phyloP scores from a whole-genome alignment of 257 asterid species.

The Schizonepeta tenuifolia region DNA sequence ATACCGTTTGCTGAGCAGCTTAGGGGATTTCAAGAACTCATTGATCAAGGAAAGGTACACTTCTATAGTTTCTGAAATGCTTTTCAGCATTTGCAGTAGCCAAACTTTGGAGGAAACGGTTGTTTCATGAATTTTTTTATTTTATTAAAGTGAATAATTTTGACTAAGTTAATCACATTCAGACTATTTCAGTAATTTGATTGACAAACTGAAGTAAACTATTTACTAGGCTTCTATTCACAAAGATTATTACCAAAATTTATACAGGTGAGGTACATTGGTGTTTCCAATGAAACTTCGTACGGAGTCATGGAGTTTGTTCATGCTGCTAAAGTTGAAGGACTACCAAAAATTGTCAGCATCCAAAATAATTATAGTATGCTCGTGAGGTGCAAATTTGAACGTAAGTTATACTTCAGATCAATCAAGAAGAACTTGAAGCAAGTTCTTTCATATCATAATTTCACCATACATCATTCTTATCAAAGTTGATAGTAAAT shows the following conservation, averaged over 20 bases:
- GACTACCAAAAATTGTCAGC: constrained; percentile 90
- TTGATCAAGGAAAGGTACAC: constrained; percentile 86
- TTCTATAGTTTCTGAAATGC: constrained; percentile 21
- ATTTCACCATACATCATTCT: constrained; percentile 8
- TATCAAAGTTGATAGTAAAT: neutral
- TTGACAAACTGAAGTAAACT: neutral
- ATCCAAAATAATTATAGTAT: constrained; percentile 86
- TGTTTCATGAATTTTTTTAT: neutral
- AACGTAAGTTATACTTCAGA: constrained; percentile 54
- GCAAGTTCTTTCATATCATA: neutral
- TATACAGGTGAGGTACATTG: constrained; percentile 85
- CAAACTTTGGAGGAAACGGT: neutral
- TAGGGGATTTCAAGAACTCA: constrained; percentile 78
- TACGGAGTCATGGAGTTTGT: constrained; percentile 95
- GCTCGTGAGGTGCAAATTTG: constrained; percentile 80
- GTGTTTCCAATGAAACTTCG: constrained; percentile 95
- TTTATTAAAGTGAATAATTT: neutral
- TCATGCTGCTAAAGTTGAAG: constrained; percentile 85
- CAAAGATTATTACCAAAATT: neutral
- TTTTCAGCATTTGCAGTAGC: constrained; percentile 21
- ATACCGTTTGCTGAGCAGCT: constrained; percentile 81
- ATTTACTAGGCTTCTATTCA: neutral
- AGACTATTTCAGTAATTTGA: neutral
- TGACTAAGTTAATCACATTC: neutral
- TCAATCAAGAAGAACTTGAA: neutral